These are phyloP conservation scores for Salvia rosmarinus DNA, from an alignment of 257 asterid species.

Conservation along the genomic window DNA sequence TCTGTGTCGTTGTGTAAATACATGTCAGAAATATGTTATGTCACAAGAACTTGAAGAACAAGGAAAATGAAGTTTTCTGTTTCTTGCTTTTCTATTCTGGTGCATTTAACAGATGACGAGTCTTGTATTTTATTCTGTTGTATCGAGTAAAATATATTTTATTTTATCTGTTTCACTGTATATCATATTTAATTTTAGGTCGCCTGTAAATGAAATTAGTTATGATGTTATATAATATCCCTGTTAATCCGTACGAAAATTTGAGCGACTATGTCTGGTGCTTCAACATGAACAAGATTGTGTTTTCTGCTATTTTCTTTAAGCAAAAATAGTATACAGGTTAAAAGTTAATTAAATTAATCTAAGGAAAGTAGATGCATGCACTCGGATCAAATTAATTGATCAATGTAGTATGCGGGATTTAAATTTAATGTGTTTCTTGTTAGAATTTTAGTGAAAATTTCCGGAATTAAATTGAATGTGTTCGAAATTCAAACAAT, in stretches of 20 bases:
- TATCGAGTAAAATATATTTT: background rate
- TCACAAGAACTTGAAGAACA: background rate
- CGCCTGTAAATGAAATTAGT: background rate
- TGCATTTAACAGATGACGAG: background rate
- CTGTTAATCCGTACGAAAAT: background rate
- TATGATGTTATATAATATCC: background rate
- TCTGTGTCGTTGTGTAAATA: slow-evolving; percentile 12
- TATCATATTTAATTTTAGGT: background rate
- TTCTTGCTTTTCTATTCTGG: background rate
- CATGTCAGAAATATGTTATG: slow-evolving; percentile 25
- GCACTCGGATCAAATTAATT: too few species aligned
- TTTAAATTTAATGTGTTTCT: too few species aligned
- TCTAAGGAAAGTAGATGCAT: too few species aligned
- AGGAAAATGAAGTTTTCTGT: background rate
- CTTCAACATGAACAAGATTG: background rate
- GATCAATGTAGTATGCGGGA: too few species aligned
- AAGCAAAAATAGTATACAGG: background rate
- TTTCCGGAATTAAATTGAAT: too few species aligned
- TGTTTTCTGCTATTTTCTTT: background rate
- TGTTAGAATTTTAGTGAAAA: too few species aligned
- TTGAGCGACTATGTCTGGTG: background rate
- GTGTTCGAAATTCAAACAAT: too few species aligned
- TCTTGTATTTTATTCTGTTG: background rate
- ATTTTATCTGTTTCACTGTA: too few species aligned
- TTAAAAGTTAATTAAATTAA: too few species aligned